Evolutionary conservation across 177 flowering plant species (phyloP).

Genomic region (Vitis hybrid): DNA sequence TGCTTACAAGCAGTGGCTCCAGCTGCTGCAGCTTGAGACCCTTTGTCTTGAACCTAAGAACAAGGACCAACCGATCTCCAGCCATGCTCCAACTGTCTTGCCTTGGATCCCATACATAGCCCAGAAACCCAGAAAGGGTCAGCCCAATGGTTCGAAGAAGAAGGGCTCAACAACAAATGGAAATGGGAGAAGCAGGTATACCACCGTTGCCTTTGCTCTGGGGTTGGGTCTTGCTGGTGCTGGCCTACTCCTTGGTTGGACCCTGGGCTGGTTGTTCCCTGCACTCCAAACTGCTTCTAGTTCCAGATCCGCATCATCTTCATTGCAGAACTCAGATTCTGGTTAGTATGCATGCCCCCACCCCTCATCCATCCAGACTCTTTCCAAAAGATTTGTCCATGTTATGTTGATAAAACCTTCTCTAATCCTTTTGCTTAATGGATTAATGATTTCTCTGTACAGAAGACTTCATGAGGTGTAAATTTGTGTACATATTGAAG

Average conservation of each 20-base stretch:
- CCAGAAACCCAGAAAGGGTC: conserved; percentile 5
- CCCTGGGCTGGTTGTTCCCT: conserved; percentile 62
- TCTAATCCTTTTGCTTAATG: too few relatives aligned
- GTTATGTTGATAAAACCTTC: too few relatives aligned
- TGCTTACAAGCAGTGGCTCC: conserved; percentile 32
- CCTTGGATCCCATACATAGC: conserved; percentile 9
- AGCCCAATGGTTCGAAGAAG: neutral
- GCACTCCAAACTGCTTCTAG: conserved; percentile 4
- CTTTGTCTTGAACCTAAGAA: conserved; percentile 13
- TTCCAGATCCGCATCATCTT: neutral
- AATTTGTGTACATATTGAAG: too few relatives aligned
- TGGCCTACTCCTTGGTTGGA: conserved; percentile 73
- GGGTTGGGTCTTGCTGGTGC: conserved; percentile 70
- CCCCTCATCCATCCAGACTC: too few relatives aligned
- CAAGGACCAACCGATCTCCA: conserved; percentile 10
- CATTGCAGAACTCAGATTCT: too few relatives aligned
- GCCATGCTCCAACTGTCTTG: conserved; percentile 6
- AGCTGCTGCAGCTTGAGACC: conserved; percentile 22
- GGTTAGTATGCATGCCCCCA: too few relatives aligned
- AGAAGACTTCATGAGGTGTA: too few relatives aligned
- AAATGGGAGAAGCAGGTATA: conserved; percentile 21
- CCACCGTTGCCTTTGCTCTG: conserved; percentile 46
- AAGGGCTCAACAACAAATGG: neutral
- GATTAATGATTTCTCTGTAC: too few relatives aligned
- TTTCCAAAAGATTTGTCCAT: too few relatives aligned